A percentile compares a stretch with the other conserved stretches of the same genome.
Conservation (phyloP, 257 asterid species). For the Solanum clarkiae region DNA sequence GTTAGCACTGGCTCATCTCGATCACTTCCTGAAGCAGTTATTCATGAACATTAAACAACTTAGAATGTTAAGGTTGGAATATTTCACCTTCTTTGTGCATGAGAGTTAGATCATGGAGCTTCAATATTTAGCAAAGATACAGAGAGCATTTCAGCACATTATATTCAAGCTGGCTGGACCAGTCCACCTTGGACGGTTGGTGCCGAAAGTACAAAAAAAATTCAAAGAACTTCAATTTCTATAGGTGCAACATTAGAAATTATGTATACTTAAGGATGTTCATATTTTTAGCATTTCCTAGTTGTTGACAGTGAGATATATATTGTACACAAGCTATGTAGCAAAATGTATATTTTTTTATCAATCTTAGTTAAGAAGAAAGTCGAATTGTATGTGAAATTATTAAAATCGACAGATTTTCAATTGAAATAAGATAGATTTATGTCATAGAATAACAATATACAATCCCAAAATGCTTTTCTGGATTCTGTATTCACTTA, state of each 20-base stretch:
- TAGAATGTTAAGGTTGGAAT: background rate
- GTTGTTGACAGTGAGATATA: background rate
- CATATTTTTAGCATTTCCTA: background rate
- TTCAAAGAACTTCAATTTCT: background rate
- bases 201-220: background rate
- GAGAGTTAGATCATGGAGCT: background rate
- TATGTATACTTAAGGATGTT: background rate
- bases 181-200: background rate
- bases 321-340: background rate
- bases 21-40: constrained; percentile 19
- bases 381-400: background rate
- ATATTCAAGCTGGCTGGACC: background rate
- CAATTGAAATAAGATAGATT: no score
- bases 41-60: constrained; percentile 5
- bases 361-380: background rate
- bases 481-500: no score
- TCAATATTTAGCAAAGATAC: background rate
- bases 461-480: background rate
- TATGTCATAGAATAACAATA: no score
- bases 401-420: no score
- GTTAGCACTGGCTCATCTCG: constrained; percentile 44
- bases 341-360: background rate
- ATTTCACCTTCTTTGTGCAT: background rate
- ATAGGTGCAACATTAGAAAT: background rate
- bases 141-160: background rate